Base-by-base conservation (phyloP, 1,284 basidiomycete genomes). In the Trichosporon sp. region DNA sequence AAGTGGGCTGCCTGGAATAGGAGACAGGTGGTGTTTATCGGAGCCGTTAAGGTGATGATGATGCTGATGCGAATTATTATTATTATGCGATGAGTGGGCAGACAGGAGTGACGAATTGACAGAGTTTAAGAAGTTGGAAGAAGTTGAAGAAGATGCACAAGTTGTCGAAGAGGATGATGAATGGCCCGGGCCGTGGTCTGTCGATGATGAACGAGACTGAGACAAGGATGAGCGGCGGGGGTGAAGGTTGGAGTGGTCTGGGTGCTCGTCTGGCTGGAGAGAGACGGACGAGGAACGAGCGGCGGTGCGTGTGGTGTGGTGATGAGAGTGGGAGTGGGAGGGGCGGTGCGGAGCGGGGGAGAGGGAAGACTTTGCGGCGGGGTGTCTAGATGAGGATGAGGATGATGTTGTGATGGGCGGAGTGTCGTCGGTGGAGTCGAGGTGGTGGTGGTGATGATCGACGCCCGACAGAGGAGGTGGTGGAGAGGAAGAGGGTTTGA, bases 211-310 rank as follows among this genome's bases (percentile, higher is more conserved):
- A 9, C 49, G 25, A 14, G 27, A n/a, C 25, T 31, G 49, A 7
- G 49, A 54, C 14, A 54, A 27, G 21, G 49, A 54, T 25, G 49
- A 54, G 49, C 49, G 49, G 8, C 49, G 14, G 14, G 49, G 49
- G 27, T 54, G 49, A 14, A 54, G 49, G 16, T 4, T 27, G 16
- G 25, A 29, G 25, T 54, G 49, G 14, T 29, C 25, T 8, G 49
- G 49, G 14, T 31, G 27, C 49, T 54, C 49, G 49, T 54, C 49
- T 29, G 49, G 49, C 25, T 29, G 25, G 49, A 54, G 25, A 27
- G 49, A 54, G 49, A 54, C 27, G 49, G 49, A 54, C 7, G 49
- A 54, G 49, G 49, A 54, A 29, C 49, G 49, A 44, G 40, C 40
- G 40, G 40, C 40, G 40, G 40, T 44, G 49, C 49, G 25, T 7